A percentile compares a stretch with the other conserved stretches of the same genome.
phyloP scores from a whole-genome alignment of 768 basidiomycete species.

The Dioszegia aurantiaca region DNA sequence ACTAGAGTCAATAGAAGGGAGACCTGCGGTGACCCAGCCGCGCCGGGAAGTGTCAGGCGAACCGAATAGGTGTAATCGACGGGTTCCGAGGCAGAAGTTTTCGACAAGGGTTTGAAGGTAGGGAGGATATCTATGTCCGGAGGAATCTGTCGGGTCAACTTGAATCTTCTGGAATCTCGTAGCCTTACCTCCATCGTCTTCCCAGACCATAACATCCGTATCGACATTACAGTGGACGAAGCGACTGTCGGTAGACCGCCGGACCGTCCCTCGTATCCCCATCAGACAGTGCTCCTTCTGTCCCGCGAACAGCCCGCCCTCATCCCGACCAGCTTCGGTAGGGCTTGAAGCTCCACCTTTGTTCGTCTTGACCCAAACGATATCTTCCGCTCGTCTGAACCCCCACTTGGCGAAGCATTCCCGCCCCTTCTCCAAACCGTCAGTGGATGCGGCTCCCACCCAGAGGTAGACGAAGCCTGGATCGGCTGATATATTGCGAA shows the following conservation, averaged over 20 bases:
- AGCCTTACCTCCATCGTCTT: slow-evolving; percentile 62
- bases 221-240: slow-evolving; percentile 98
- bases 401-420: slow-evolving; percentile 93
- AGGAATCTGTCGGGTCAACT: not conserved
- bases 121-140: slow-evolving; percentile 71
- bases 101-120: slow-evolving; percentile 95
- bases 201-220: slow-evolving; percentile 54
- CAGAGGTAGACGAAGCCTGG: slow-evolving; percentile 93
- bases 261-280: slow-evolving; percentile 94
- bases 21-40: slow-evolving; percentile 64
- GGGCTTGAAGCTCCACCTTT: not conserved
- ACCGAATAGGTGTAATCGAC: slow-evolving; percentile 87
- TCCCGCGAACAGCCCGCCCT: slow-evolving; percentile 64
- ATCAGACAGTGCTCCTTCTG: slow-evolving; percentile 95
- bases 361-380: slow-evolving; percentile 98
- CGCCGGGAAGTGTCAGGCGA: slow-evolving; percentile 64
- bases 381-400: slow-evolving; percentile 80
- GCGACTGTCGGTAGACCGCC: slow-evolving; percentile 88
- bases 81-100: slow-evolving; percentile 91
- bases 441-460: slow-evolving; percentile 92
- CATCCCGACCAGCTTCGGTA: slow-evolving; percentile 6
- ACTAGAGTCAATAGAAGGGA: slow-evolving; percentile 28
- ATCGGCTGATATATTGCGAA: slow-evolving; percentile 78
- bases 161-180: not conserved
- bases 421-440: slow-evolving; percentile 84